Percentiles rank a stretch among this genome's conserved stretches.
Conservation (phyloP, 306 rosid genomes). For the Adenanthera pavonina region DNA sequence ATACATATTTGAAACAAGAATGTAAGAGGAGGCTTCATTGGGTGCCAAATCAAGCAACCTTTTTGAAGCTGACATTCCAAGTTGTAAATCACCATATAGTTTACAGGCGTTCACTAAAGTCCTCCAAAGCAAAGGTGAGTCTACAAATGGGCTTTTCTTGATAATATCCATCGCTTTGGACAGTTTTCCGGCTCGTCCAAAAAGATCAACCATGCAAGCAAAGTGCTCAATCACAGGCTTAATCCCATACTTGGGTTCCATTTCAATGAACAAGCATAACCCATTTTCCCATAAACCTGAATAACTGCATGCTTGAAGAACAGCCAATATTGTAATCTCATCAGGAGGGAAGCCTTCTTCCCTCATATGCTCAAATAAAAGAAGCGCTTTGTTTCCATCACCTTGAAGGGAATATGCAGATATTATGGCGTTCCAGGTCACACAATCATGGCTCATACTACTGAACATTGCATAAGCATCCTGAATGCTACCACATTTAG, state of each 20-base stretch:
- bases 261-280: slow-evolving; percentile 52
- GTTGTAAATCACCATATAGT: slow-evolving; percentile 44
- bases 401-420: slow-evolving; percentile 59
- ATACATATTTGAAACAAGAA: slow-evolving; percentile 59
- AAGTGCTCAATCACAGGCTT: slow-evolving; percentile 54
- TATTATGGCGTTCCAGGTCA: slow-evolving; percentile 61
- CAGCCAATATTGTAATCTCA: slow-evolving; percentile 51
- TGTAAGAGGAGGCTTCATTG: slow-evolving; percentile 55
- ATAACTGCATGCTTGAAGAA: slow-evolving; percentile 64
- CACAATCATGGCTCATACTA: slow-evolving; percentile 38
- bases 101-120: slow-evolving; percentile 56
- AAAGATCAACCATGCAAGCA: slow-evolving; percentile 52
- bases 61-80: slow-evolving; percentile 52
- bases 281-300: slow-evolving; percentile 57
- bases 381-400: slow-evolving; percentile 47
- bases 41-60: slow-evolving; percentile 58
- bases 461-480: slow-evolving; percentile 54
- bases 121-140: slow-evolving; percentile 62
- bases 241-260: slow-evolving; percentile 50
- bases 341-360: slow-evolving; percentile 54
- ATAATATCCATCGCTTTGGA: slow-evolving; percentile 45
- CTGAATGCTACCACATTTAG: slow-evolving; percentile 57
- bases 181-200: slow-evolving; percentile 52
- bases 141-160: slow-evolving; percentile 44
- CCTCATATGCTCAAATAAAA: slow-evolving; percentile 53